Evolutionary conservation across 495 filamentous ascomycete genomes (phyloP), one percentile per base, ranked within the genome.

Genomic region (Aspergillus baeticus): DNA sequence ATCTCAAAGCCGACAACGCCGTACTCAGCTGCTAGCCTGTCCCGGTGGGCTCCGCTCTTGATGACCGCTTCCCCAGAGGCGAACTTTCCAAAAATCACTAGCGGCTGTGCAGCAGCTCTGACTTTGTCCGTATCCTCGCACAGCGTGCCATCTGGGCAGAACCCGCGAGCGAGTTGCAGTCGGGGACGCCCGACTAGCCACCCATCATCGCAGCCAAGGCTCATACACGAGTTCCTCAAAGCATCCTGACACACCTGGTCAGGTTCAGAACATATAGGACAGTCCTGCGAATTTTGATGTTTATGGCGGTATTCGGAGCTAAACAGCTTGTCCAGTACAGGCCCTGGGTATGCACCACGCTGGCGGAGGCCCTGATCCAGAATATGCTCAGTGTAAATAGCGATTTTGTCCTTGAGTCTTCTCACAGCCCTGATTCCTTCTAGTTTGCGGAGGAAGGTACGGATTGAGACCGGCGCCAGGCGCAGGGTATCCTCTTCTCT

Each of bases 1-100:
- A 76, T 77, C 53, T 78, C 74, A 35, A 78, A 76, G 13, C 60
- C 72, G 26, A 78, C 69, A 3, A 77, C 41, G 8, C 42, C 45
- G 10, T 61, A 33, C 14, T 39, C 15, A 4, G 17, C 18, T 11
- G 64, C 54, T 36, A 64, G 58, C 26, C 38, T 5, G 52, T 71
- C 65, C 3, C 67, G 67, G 34, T 70, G 43, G 10, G 51, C 14
- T 23, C 55, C 66, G 34, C 64, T 70, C 42, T 65, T 69, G 62
- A 69, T 67, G 34, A 70, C 68, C 15, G 47, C 51, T 45, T 72
- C 68, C n/a, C n/a, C n/a, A n/a, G n/a, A n/a, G n/a, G n/a, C n/a
- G n/a, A n/a, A n/a, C n/a, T n/a, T n/a, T n/a, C n/a, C n/a, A n/a
- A n/a, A n/a, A n/a, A n/a, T n/a, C n/a, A n/a, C n/a, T n/a, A n/a